Evolutionary conservation across 495 filamentous ascomycete species (phyloP).

Genomic region (Trichoderma parareesei): DNA sequence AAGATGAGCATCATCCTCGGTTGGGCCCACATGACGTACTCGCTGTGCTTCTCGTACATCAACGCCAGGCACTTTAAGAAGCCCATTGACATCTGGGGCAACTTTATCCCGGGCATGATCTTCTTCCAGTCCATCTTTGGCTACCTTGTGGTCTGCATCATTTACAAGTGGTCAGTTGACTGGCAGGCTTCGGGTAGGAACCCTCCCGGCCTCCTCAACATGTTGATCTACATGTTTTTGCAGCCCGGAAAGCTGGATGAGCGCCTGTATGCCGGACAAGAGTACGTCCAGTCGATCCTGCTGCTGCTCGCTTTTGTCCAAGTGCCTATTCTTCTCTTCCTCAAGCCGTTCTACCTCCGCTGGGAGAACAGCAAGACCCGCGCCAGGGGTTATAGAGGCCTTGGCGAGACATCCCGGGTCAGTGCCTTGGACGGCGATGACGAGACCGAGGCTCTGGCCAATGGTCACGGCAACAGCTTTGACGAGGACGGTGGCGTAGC

Average conservation of each 20-base stretch:
- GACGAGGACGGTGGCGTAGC: conserved; percentile 78
- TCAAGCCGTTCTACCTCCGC: conserved; percentile 91
- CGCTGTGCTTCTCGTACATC: conserved; percentile 82
- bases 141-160: conserved; percentile 84
- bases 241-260: conserved; percentile 64
- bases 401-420: conserved; percentile 79
- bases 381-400: conserved; percentile 80
- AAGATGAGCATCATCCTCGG: conserved; percentile 95
- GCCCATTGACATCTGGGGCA: conserved; percentile 89
- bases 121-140: conserved; percentile 99
- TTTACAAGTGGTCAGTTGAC: conserved; percentile 95
- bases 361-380: conserved; percentile 87
- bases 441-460: conserved; percentile 42
- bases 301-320: conserved; percentile 77
- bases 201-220: conserved; percentile 88
- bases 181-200: conserved; percentile 59
- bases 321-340: conserved; percentile 83
- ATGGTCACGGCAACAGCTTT: conserved; percentile 46
- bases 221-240: conserved; percentile 99
- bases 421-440: conserved; percentile 84
- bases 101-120: conserved; percentile 95
- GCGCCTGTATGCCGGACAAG: conserved; percentile 70
- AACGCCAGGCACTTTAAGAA: conserved; percentile 93
- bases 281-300: conserved; percentile 62
- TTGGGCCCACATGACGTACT: conserved; percentile 98